These are phyloP conservation scores for Amaranthus cruentus DNA, from an alignment of 148 eudicot genomes.

Conservation along the genomic window DNA sequence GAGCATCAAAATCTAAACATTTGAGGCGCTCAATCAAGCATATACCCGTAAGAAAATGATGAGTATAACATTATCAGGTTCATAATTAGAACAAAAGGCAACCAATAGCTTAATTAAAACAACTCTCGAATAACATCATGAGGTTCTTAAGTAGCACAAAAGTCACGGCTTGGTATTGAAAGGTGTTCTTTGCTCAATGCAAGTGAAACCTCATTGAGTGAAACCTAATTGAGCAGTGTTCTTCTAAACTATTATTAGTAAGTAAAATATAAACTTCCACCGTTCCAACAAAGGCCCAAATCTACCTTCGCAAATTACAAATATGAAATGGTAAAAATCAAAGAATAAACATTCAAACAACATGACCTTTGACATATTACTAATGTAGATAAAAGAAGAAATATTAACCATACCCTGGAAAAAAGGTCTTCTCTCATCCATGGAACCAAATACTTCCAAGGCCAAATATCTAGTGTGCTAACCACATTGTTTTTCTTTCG, in stretches of 20 bases:
- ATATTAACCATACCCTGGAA: constrained; percentile 58
- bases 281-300: background rate
- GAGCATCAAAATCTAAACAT: background rate
- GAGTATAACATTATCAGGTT: background rate
- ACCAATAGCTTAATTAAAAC: background rate
- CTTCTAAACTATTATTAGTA: background rate
- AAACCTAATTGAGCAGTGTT: background rate
- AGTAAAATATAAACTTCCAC: background rate
- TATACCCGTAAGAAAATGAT: background rate
- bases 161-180: too few relatives aligned
- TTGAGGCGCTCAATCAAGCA: background rate
- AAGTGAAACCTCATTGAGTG: background rate
- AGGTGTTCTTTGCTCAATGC: background rate
- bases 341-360: background rate
- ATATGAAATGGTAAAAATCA: background rate
- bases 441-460: constrained; percentile 96
- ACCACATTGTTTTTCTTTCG: constrained; percentile 49
- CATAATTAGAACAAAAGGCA: background rate
- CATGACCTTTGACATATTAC: background rate
- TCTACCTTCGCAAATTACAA: background rate
- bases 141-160: too few relatives aligned
- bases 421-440: constrained; percentile 99
- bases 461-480: constrained; percentile 94
- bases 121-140: too few relatives aligned
- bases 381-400: background rate